Conservation (phyloP, 805 yeast genomes). For the Candida cerambycidarum region DNA sequence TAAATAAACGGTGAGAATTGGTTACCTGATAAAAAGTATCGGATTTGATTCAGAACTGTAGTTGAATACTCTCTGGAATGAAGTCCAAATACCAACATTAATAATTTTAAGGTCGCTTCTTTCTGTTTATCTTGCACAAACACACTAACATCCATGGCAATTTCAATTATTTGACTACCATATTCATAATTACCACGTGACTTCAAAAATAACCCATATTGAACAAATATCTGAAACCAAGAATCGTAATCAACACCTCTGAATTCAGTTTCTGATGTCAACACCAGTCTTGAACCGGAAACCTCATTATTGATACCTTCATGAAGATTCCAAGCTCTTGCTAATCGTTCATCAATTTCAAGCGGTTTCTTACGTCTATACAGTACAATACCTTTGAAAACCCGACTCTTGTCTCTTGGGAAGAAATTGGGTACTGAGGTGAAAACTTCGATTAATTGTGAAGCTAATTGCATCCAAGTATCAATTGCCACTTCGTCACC, state of each 20-base stretch:
- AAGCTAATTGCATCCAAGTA: conserved; percentile 82
- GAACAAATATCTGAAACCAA: conserved; percentile 87
- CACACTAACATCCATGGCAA: conserved; percentile 76
- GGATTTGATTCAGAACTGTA: conserved; percentile 52
- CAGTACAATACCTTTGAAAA: conserved; percentile 65
- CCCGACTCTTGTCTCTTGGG: conserved; percentile 69
- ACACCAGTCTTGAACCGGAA: conserved; percentile 28
- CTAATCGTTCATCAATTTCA: conserved; percentile 71
- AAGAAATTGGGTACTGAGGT: conserved; percentile 75
- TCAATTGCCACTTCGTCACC: conserved; percentile 59
- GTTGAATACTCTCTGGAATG: conserved; percentile 50
- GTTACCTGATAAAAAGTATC: conserved; percentile 62
- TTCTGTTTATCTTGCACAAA: conserved; percentile 66
- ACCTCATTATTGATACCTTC: conserved; percentile 47
- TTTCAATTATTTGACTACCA: conserved; percentile 55
- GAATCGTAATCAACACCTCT: conserved; percentile 73
- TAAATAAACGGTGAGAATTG: conserved; percentile 75
- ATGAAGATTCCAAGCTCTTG: conserved; percentile 63
- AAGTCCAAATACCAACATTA: conserved; percentile 61
- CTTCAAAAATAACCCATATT: conserved; percentile 66
- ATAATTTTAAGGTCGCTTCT: conserved; percentile 59
- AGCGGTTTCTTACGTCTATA: conserved; percentile 60
- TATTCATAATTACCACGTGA: conserved; percentile 62
- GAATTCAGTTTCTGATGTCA: conserved; percentile 57
- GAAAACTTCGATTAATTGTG: conserved; percentile 81